Conservation (phyloP, 2,329 filamentous ascomycete species). For the Penicillium sp. region DNA sequence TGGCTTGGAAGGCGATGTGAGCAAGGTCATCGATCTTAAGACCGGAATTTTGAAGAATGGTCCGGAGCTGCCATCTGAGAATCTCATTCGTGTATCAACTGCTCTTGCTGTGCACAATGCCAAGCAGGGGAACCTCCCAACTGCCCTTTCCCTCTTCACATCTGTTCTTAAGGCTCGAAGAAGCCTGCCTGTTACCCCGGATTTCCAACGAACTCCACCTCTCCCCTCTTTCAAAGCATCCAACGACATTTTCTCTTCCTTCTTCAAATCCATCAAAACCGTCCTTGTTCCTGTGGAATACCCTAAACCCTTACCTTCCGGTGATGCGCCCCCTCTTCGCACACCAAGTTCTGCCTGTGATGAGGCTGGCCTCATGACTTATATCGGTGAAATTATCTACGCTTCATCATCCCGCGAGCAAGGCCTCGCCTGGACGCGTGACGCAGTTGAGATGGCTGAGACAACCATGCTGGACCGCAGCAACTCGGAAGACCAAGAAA, state of each 20-base stretch:
- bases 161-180: constrained; percentile 79
- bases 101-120: constrained; percentile 77
- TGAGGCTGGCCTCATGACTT: constrained; percentile 80
- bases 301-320: constrained; percentile 68
- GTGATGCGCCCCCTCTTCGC: constrained; percentile 65
- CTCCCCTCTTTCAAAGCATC: constrained; percentile 21
- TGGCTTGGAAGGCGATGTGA: constrained; percentile 47
- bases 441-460: constrained; percentile 79
- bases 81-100: constrained; percentile 72
- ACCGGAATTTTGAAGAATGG: constrained; percentile 65
- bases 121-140: constrained; percentile 61
- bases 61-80: constrained; percentile 60
- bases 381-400: constrained; percentile 92
- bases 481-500: constrained; percentile 32
- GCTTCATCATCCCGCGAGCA: constrained; percentile 64
- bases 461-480: constrained; percentile 50
- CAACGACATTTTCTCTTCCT: constrained; percentile 29
- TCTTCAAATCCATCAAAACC: constrained; percentile 42
- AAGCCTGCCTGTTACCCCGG: constrained; percentile 47
- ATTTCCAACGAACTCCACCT: constrained; percentile 24
- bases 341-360: constrained; percentile 69
- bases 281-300: constrained; percentile 59
- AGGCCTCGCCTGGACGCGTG: constrained; percentile 84
- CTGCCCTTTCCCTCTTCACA: constrained; percentile 78
- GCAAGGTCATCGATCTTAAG: constrained; percentile 57